Percentiles rank a stretch among this genome's conserved stretches.
Evolutionary conservation across 345 rosid genomes (phyloP).

Genomic region (Alliaria petiolata): DNA sequence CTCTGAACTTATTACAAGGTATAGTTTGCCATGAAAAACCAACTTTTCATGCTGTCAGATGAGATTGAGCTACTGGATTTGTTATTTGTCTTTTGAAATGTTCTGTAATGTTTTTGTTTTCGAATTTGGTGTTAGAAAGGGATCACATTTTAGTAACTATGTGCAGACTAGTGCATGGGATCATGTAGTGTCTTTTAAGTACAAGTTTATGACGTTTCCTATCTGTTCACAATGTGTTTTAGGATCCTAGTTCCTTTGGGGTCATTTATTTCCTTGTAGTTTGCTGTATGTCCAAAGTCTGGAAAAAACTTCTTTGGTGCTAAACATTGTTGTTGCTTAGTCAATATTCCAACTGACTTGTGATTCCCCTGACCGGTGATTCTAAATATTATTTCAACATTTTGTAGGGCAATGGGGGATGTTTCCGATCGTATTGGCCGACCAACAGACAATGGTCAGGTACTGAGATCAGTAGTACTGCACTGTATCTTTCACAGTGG

Average conservation of each 20-base stretch:
- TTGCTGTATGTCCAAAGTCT: neutral
- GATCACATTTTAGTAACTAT: neutral
- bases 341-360: neutral
- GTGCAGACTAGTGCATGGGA: neutral
- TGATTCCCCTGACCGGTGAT: neutral
- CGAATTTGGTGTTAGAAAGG: neutral
- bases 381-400: neutral
- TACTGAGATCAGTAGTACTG: slow-evolving; percentile 24
- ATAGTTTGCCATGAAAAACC: neutral
- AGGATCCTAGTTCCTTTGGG: neutral
- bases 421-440: slow-evolving; percentile 91
- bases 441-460: slow-evolving; percentile 95
- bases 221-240: neutral
- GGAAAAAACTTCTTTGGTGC: neutral
- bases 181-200: neutral
- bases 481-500: neutral
- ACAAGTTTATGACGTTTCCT: slow-evolving; percentile 2
- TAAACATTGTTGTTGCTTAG: slow-evolving; percentile 5
- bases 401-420: slow-evolving; percentile 87
- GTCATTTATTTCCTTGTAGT: neutral
- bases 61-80: neutral
- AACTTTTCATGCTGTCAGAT: neutral
- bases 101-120: neutral
- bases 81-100: neutral
- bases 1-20: slow-evolving; percentile 92